Percentiles rank a stretch among this genome's conserved stretches.
Evolutionary conservation across 768 basidiomycete genomes (phyloP).

Genomic region (Suillus bovinus): DNA sequence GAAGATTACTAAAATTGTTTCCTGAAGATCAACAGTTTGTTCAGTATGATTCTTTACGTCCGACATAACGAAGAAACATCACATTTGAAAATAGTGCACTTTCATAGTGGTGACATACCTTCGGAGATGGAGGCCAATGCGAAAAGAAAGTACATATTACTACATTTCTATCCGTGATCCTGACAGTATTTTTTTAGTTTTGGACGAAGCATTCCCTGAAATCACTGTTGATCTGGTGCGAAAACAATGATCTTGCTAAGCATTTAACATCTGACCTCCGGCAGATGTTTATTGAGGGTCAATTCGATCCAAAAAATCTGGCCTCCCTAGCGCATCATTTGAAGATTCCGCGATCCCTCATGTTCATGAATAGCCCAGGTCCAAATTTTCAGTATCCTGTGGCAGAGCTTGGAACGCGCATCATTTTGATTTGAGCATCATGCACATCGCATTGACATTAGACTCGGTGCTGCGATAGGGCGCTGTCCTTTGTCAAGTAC

Average conservation of each 20-base stretch:
- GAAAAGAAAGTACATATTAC: constrained; percentile 41
- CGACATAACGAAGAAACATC: constrained; percentile 69
- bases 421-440: constrained; percentile 39
- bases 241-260: neutral
- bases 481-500: neutral
- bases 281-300: constrained; percentile 47
- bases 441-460: neutral
- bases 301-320: constrained; percentile 47
- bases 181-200: constrained; percentile 32
- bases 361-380: constrained; percentile 67
- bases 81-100: constrained; percentile 68
- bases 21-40: constrained; percentile 60
- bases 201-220: constrained; percentile 66
- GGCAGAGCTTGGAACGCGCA: constrained; percentile 53
- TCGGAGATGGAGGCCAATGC: constrained; percentile 74
- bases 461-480: neutral
- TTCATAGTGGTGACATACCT: constrained; percentile 57
- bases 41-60: constrained; percentile 68
- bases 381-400: constrained; percentile 40
- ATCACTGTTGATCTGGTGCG: constrained; percentile 62
- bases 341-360: constrained; percentile 51
- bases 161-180: neutral
- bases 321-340: constrained; percentile 51
- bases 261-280: neutral
- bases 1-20: neutral